These are phyloP conservation scores for Gonapodya prolifera DNA, from an alignment of 192 early-diverging fungal genomes.

Conservation along the genomic window DNA sequence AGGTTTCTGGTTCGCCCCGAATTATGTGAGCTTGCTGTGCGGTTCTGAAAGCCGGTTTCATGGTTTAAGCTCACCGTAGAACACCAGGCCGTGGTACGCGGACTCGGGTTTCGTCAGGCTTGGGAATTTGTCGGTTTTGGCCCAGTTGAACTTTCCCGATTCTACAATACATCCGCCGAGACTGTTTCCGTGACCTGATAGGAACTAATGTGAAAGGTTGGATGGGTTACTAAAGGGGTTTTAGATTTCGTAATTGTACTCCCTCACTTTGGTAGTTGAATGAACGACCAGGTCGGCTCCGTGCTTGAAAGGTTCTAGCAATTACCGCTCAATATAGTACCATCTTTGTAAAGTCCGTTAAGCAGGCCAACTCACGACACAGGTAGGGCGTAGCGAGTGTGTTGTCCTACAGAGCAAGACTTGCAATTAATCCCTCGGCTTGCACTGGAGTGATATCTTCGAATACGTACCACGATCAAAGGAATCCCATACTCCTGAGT, in stretches of 20 bases:
- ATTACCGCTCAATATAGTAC: no score
- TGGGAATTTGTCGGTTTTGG: neutral
- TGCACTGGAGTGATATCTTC: no score
- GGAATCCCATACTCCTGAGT: conserved; percentile 5
- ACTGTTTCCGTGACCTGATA: no score
- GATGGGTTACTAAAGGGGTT: no score
- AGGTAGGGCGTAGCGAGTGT: conserved; percentile 7
- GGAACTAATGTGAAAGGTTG: no score
- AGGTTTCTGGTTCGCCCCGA: neutral
- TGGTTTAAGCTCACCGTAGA: no score
- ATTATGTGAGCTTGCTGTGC: neutral
- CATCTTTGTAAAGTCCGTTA: no score
- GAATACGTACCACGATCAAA: no score
- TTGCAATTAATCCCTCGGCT: no score
- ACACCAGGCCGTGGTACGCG: neutral
- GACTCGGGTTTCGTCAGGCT: conserved; percentile 4
- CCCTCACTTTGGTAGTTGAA: neutral
- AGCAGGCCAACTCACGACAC: no score
- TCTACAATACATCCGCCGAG: conserved; percentile 5
- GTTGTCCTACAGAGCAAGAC: no score
- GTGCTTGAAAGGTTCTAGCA: conserved; percentile 5
- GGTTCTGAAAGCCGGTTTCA: neutral
- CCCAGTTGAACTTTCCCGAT: neutral
- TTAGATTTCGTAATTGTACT: no score
- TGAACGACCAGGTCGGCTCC: conserved; percentile 5